phyloP scores from a whole-genome alignment of 2,329 filamentous ascomycete species.

The Colletotrichum melonis region DNA sequence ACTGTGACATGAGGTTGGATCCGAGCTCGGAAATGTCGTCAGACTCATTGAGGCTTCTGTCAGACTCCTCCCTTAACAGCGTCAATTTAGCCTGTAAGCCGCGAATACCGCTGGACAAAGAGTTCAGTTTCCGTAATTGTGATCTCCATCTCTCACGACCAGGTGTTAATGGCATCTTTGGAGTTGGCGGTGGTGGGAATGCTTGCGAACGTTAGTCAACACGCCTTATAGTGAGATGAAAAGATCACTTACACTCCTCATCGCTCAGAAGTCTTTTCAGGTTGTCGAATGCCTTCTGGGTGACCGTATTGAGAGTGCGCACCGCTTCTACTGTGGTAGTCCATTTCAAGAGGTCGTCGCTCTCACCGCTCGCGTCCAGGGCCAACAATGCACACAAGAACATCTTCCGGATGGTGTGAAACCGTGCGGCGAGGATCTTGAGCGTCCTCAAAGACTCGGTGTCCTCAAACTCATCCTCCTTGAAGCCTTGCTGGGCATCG shows the following conservation, averaged over 20 bases:
- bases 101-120: slow-evolving; percentile 89
- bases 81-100: slow-evolving; percentile 96
- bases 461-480: slow-evolving; percentile 78
- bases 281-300: slow-evolving; percentile 71
- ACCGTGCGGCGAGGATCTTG: slow-evolving; percentile 83
- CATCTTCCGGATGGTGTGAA: slow-evolving; percentile 84
- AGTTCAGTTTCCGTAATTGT: slow-evolving; percentile 88
- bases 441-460: slow-evolving; percentile 81
- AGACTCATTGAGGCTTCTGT: slow-evolving; percentile 79
- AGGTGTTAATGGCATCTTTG: slow-evolving; percentile 73
- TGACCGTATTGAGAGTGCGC: slow-evolving; percentile 70
- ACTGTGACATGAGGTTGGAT: slow-evolving; percentile 84
- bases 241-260: slow-evolving; percentile 75
- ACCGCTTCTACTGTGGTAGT: slow-evolving; percentile 82
- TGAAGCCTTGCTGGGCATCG: slow-evolving; percentile 74
- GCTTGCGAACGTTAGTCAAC: slow-evolving; percentile 47
- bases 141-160: slow-evolving; percentile 86
- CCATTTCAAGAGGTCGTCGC: slow-evolving; percentile 83
- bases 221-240: too few relatives aligned
- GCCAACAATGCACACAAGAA: slow-evolving; percentile 91
- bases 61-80: slow-evolving; percentile 89
- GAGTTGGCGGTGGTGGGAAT: slow-evolving; percentile 65
- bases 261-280: slow-evolving; percentile 79
- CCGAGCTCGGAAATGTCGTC: slow-evolving; percentile 80
- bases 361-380: slow-evolving; percentile 83